Percentiles rank a stretch among this genome's conserved stretches.
phyloP scores from a whole-genome alignment of 352 stramenopile genomes.

The Aphanomyces astaci region DNA sequence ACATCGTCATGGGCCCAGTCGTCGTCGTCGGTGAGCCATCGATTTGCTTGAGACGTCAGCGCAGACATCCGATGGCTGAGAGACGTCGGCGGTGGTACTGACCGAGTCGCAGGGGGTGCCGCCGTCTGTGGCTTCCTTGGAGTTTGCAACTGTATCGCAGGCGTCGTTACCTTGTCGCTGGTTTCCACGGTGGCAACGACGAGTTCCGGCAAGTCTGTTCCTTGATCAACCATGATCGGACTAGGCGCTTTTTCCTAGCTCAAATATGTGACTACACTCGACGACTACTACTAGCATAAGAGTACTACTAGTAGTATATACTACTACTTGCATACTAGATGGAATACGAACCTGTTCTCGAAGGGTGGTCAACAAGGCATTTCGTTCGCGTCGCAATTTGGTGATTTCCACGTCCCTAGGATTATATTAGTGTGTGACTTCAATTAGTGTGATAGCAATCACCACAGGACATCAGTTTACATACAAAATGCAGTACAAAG shows the following conservation, averaged over 20 bases:
- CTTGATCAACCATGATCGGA: not conserved
- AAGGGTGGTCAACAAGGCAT: constrained; percentile 47
- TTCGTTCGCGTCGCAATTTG: constrained; percentile 53
- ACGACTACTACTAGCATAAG: too few species aligned
- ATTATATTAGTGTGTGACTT: too few species aligned
- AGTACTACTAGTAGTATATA: too few species aligned
- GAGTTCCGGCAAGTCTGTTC: not conserved
- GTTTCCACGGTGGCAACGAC: not conserved
- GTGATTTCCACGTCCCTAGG: constrained; percentile 54
- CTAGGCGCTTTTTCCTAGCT: constrained; percentile 11
- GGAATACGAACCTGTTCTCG: constrained; percentile 40
- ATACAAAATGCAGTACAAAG: too few species aligned
- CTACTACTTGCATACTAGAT: not conserved
- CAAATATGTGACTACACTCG: too few species aligned
- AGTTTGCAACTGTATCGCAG: not conserved
- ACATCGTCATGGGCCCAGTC: not conserved
- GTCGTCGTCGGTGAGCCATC: not conserved
- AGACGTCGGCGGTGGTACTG: not conserved
- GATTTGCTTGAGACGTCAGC: not conserved
- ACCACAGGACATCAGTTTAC: too few species aligned
- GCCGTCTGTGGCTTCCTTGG: not conserved
- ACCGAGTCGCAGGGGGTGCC: not conserved
- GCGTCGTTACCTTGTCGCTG: not conserved
- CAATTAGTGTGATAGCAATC: too few species aligned
- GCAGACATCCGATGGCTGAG: not conserved